A percentile compares a stretch with the other conserved stretches of the same genome.
These are phyloP conservation scores for Apodospora peruviana DNA, from an alignment of 495 filamentous ascomycete species.

Conservation along the genomic window DNA sequence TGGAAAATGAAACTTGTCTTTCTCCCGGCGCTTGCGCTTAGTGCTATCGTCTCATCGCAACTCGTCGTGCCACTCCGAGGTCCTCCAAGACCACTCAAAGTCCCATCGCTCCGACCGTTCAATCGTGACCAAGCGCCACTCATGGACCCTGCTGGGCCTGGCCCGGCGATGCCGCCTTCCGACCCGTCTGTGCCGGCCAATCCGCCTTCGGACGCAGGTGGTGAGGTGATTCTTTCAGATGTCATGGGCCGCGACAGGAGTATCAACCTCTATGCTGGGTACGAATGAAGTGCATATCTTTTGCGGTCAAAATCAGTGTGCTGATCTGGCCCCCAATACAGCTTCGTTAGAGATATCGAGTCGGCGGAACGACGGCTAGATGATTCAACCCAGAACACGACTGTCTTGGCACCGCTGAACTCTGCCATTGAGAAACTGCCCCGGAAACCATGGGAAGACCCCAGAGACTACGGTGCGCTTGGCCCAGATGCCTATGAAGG, in stretches of 20 bases:
- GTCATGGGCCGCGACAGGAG: conserved; percentile 74
- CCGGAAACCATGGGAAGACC: conserved; percentile 91
- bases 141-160: conserved; percentile 30
- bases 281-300: neutral
- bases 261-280: conserved; percentile 82
- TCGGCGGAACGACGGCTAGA: conserved; percentile 65
- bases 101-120: conserved; percentile 2
- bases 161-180: conserved; percentile 28
- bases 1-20: conserved; percentile 14
- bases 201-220: conserved; percentile 34
- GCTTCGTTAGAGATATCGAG: conserved; percentile 74
- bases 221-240: conserved; percentile 65
- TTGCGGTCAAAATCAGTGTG: neutral
- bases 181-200: conserved; percentile 21
- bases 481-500: conserved; percentile 82
- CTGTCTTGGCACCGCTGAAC: conserved; percentile 85
- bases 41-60: conserved; percentile 21
- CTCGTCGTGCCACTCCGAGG: conserved; percentile 20
- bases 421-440: conserved; percentile 71
- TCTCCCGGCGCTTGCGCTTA: conserved; percentile 10
- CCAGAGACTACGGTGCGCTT: conserved; percentile 66
- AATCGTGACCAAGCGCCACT: conserved; percentile 27
- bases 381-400: conserved; percentile 66
- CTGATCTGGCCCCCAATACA: neutral
- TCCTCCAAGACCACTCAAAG: neutral